Conservation (phyloP, 1,139 yeast species). For the Sugiyamaella pinicola region DNA sequence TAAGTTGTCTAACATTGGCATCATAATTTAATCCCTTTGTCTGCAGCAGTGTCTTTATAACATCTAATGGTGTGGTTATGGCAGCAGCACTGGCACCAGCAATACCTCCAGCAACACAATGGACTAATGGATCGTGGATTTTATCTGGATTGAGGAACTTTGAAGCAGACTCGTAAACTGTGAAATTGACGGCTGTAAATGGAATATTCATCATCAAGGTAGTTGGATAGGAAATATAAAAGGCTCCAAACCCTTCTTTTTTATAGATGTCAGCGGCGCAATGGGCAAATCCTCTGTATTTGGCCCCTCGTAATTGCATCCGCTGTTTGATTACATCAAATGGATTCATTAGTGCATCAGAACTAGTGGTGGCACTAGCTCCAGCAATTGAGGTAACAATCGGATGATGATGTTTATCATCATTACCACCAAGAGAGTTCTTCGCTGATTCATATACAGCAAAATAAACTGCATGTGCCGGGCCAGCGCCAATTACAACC, state of each 20-base stretch:
- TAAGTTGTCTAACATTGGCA: slow-evolving; percentile 57
- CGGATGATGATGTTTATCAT: slow-evolving; percentile 58
- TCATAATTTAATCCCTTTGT: slow-evolving; percentile 58
- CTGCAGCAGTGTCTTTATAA: slow-evolving; percentile 89
- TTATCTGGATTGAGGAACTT: slow-evolving; percentile 76
- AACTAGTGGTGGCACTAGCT: slow-evolving; percentile 88
- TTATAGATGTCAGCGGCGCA: slow-evolving; percentile 56
- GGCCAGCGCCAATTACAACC: slow-evolving; percentile 97
- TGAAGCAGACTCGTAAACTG: slow-evolving; percentile 84
- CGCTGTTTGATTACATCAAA: slow-evolving; percentile 93
- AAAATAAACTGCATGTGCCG: slow-evolving; percentile 97
- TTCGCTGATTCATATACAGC: slow-evolving; percentile 92
- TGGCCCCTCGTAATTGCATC: slow-evolving; percentile 55
- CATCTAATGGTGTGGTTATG: slow-evolving; percentile 92
- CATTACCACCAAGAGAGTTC: slow-evolving; percentile 50
- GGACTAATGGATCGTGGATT: slow-evolving; percentile 83
- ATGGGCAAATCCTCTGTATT: slow-evolving; percentile 40
- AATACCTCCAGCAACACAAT: slow-evolving; percentile 90
- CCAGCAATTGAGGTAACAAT: slow-evolving; percentile 30
- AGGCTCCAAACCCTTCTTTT: slow-evolving; percentile 79
- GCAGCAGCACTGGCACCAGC: slow-evolving; percentile 99
- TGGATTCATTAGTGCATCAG: slow-evolving; percentile 97
- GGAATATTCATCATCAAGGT: slow-evolving; percentile 93
- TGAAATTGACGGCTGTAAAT: slow-evolving; percentile 92
- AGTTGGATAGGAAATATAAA: slow-evolving; percentile 92